Percentiles rank a stretch among this genome's conserved stretches.
phyloP scores from a whole-genome alignment of 805 yeast genomes.

The Lipomyces spencermartinsiae region DNA sequence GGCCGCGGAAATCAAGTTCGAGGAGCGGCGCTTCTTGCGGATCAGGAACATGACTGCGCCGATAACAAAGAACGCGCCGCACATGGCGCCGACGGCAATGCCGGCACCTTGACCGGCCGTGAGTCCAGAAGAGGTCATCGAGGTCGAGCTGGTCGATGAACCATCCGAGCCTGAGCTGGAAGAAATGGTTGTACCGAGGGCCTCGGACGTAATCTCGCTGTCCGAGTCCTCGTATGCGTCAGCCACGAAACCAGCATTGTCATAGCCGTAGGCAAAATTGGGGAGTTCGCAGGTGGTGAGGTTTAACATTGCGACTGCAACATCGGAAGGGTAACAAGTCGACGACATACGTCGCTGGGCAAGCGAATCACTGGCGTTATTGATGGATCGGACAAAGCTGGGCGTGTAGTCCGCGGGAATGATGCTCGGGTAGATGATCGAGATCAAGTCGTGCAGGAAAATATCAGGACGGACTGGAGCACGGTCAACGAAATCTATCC shows the following conservation, averaged over 20 bases:
- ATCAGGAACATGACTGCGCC: not conserved
- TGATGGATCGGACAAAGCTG: too few relatives aligned
- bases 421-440: too few relatives aligned
- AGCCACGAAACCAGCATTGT: conserved; percentile 6
- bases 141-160: conserved; percentile 2
- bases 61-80: conserved; percentile 18
- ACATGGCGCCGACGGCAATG: conserved; percentile 21
- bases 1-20: not conserved
- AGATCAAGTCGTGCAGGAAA: too few relatives aligned
- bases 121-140: conserved; percentile 6
- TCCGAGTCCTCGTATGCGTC: conserved; percentile 16
- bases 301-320: conserved; percentile 7
- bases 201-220: conserved; percentile 14
- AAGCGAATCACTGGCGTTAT: too few relatives aligned
- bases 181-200: conserved; percentile 15
- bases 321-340: not conserved
- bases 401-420: too few relatives aligned
- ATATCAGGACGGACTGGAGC: too few relatives aligned
- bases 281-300: conserved; percentile 21
- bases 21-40: too few relatives aligned
- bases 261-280: conserved; percentile 17
- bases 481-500: too few relatives aligned
- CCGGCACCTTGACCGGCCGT: conserved; percentile 23
- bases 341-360: not conserved
- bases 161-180: not conserved